Evolutionary conservation across 1,284 basidiomycete species (phyloP).

Genomic region (Phaffia rhodozyma): DNA sequence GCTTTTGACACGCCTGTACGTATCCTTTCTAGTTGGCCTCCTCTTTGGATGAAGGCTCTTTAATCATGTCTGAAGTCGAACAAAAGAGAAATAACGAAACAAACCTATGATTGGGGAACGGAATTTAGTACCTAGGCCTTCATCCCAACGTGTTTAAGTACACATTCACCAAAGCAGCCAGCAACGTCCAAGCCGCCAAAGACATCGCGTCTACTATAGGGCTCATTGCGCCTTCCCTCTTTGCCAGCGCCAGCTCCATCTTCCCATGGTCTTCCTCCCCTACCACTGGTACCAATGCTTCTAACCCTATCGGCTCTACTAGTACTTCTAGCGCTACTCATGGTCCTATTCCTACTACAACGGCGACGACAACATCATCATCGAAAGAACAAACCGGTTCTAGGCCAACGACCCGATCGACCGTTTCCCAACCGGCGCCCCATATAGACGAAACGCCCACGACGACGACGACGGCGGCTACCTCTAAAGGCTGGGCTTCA

Average conservation of each 20-base stretch:
- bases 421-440: slow-evolving; percentile 17
- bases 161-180: slow-evolving; percentile 59
- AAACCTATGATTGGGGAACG: background rate
- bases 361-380: background rate
- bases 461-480: slow-evolving; percentile 18
- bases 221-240: slow-evolving; percentile 45
- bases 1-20: slow-evolving; percentile 85
- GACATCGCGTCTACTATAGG: slow-evolving; percentile 40
- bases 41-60: background rate
- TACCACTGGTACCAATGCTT: slow-evolving; percentile 27
- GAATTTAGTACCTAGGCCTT: slow-evolving; percentile 61
- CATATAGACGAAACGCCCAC: slow-evolving; percentile 22
- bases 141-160: slow-evolving; percentile 81
- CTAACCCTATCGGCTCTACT: background rate
- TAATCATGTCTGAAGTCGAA: background rate
- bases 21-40: slow-evolving; percentile 6
- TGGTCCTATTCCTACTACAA: background rate
- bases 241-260: slow-evolving; percentile 26
- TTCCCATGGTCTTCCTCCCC: slow-evolving; percentile 28
- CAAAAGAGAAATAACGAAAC: slow-evolving; percentile 13
- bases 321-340: slow-evolving; percentile 1
- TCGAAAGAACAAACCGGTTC: background rate
- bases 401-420: background rate
- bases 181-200: slow-evolving; percentile 57
- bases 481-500: slow-evolving; percentile 23